These are phyloP conservation scores for Cryptococcus wingfieldii DNA, from an alignment of 1,284 basidiomycete species.

Conservation along the genomic window DNA sequence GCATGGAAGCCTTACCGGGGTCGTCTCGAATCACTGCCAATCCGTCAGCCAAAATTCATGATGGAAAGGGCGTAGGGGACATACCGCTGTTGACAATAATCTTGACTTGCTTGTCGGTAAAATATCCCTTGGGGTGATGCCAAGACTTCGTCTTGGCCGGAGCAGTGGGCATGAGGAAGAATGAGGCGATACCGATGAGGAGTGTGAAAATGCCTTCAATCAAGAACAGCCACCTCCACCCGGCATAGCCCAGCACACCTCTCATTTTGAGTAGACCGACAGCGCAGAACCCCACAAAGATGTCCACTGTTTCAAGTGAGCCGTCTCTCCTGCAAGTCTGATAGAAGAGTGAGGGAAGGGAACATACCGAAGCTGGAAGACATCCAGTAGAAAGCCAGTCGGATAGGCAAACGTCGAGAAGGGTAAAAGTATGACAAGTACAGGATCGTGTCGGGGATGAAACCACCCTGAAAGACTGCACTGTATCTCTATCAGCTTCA, in stretches of 20 bases:
- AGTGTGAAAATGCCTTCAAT: conserved; percentile 17
- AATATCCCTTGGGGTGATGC: conserved; percentile 58
- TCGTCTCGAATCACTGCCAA: background rate
- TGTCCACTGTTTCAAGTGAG: background rate
- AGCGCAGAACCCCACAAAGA: conserved; percentile 59
- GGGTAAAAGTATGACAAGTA: conserved; percentile 70
- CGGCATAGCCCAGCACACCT: conserved; percentile 56
- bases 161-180: conserved; percentile 65
- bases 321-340: background rate
- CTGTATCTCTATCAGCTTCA: background rate
- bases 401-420: conserved; percentile 62
- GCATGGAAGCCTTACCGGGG: conserved; percentile 53
- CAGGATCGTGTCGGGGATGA: conserved; percentile 56
- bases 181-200: conserved; percentile 58
- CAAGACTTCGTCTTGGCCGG: conserved; percentile 62
- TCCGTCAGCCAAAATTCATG: background rate
- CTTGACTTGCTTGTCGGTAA: conserved; percentile 51
- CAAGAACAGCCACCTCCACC: conserved; percentile 35
- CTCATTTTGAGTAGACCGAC: conserved; percentile 61
- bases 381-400: conserved; percentile 66
- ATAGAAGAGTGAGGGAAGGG: background rate
- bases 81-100: conserved; percentile 29
- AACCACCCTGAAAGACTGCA: conserved; percentile 56
- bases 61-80: conserved; percentile 5
- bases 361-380: conserved; percentile 8